These are phyloP conservation scores for Sechiopsis laciniata DNA, from an alignment of 306 rosid genomes.

Conservation along the genomic window DNA sequence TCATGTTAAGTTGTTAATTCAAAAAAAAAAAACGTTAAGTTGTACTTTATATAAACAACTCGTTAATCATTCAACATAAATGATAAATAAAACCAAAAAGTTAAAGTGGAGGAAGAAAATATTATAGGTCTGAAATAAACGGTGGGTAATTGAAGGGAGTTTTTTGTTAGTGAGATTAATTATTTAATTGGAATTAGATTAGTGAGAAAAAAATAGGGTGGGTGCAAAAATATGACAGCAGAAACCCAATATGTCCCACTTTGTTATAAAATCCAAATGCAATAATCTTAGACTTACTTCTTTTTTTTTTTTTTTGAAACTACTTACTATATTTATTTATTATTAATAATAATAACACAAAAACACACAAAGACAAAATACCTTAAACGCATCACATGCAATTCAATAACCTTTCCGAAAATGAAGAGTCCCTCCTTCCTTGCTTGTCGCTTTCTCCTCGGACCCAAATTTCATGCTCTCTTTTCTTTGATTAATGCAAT, in stretches of 20 bases:
- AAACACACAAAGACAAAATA: conserved; percentile 10
- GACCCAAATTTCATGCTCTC: not conserved
- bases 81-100: too few relatives aligned
- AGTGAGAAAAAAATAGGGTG: not conserved
- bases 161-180: not conserved
- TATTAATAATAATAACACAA: not conserved
- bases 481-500: not conserved
- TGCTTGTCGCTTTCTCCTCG: conserved; percentile 14
- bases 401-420: conserved; percentile 17
- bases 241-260: conserved; percentile 19
- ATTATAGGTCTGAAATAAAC: not conserved
- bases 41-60: too few relatives aligned
- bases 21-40: too few relatives aligned
- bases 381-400: conserved; percentile 23
- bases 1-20: too few relatives aligned
- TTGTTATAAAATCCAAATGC: not conserved
- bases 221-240: not conserved
- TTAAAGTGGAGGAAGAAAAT: too few relatives aligned
- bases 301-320: too few relatives aligned
- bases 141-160: not conserved
- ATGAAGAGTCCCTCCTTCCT: conserved; percentile 11
- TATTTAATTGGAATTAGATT: not conserved
- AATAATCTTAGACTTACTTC: conserved; percentile 10
- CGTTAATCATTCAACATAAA: too few relatives aligned
- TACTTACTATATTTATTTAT: not conserved